Base-by-base conservation (phyloP, 2,329 filamentous ascomycete species). In the Trichoderma atroviride region DNA sequence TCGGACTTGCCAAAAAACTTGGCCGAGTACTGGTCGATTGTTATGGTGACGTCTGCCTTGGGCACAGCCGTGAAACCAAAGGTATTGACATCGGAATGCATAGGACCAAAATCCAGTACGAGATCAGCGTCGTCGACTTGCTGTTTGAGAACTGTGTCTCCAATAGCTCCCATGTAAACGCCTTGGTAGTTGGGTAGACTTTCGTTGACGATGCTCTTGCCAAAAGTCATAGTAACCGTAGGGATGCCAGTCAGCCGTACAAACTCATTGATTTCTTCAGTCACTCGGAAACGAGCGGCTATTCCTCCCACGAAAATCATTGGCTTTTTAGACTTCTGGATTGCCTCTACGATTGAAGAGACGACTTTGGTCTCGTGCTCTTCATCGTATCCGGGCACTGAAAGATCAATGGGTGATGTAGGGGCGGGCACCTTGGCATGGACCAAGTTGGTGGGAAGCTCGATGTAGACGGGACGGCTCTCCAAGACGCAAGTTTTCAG, bases 381-480 rank as follows among this genome's bases (percentile, higher is more conserved):
- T 31, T 63, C 67, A 19, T 69, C 59, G 14, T 63, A 69, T 53
- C 56, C 57, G 16, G 65, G 65, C 13, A 55, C 11, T 43, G 60
- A 57, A 22, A 65, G 50, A 37, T 65, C 52, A 10, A 69, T 47
- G 4, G 70, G 69, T n/a, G 75, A 71, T 1, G 57, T 56, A 2
- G 71, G 60, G 6, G 75, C 75, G 9, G 78, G 73, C 1, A 85
- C 76, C 4, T 71, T 73, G 0, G 74, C 77, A 7, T 74, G 74
- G 6, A 86, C 85, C 76, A 88, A 78, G 72, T 89, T 87, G 14
- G 82, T 81, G 0, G 87, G 87, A 5, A 89, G 73, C 71, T 86
- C 83, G 24, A 89, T 82, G 70, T 87, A 88, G 0, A 86, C 87
- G 0, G 87, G 87, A 2, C 85, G 80, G 68, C 84, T 86, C 47